Conservation (phyloP, 2,329 filamentous ascomycete species). For the Alternaria triticimaculans region DNA sequence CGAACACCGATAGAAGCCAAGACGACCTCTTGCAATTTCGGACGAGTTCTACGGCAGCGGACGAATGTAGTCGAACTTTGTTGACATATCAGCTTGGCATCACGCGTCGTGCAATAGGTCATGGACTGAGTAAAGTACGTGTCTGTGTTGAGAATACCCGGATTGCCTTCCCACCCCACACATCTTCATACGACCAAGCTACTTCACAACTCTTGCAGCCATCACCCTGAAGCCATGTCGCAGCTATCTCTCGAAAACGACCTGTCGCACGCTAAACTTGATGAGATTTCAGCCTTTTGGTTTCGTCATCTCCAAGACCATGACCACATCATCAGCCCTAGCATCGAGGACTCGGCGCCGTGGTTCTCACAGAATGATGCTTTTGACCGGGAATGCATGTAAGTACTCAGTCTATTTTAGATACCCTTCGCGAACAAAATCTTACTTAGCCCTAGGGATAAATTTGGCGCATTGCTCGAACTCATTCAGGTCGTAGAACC, state of each 20-base stretch:
- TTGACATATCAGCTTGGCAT: background rate
- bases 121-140: background rate
- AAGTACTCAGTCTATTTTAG: background rate
- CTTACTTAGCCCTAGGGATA: background rate
- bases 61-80: background rate
- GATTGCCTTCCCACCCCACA: background rate
- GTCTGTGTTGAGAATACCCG: background rate
- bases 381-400: slow-evolving; percentile 3
- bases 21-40: background rate
- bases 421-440: background rate
- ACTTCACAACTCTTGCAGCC: background rate
- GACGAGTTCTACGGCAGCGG: background rate
- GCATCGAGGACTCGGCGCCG: slow-evolving; percentile 5
- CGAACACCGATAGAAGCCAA: background rate
- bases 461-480: background rate
- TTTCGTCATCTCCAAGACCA: slow-evolving; percentile 4
- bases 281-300: background rate
- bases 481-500: background rate
- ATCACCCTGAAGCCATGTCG: background rate
- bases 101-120: background rate
- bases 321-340: slow-evolving; percentile 5
- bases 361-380: slow-evolving; percentile 7
- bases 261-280: background rate
- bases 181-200: background rate
- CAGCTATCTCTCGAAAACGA: background rate